Conservation (phyloP, 1,284 basidiomycete species). For the Chalciporus sp. region DNA sequence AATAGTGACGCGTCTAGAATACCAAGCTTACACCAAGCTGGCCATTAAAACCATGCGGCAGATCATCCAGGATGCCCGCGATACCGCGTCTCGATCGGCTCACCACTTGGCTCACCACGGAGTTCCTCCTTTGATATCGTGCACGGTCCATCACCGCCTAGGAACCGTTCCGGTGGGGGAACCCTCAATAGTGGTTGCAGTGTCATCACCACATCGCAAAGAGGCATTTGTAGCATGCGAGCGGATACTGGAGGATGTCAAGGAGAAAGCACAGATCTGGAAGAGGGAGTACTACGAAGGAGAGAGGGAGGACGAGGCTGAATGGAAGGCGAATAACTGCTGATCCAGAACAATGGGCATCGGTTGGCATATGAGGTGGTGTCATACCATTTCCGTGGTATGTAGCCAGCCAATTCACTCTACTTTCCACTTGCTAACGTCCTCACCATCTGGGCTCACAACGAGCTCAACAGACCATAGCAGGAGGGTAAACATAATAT, state of each 20-base stretch:
- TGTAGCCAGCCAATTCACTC: constrained; percentile 47
- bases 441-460: constrained; percentile 77
- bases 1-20: constrained; percentile 72
- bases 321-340: constrained; percentile 71
- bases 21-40: constrained; percentile 81
- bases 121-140: constrained; percentile 47
- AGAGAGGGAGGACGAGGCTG: constrained; percentile 57
- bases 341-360: constrained; percentile 15
- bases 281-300: constrained; percentile 85
- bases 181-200: constrained; percentile 82
- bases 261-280: constrained; percentile 84
- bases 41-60: constrained; percentile 78
- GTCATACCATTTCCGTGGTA: constrained; percentile 5
- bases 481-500: constrained; percentile 79
- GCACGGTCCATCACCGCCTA: constrained; percentile 77
- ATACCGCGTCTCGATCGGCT: constrained; percentile 44
- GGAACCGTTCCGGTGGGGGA: constrained; percentile 79
- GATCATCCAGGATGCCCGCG: constrained; percentile 56
- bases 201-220: constrained; percentile 83
- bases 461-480: constrained; percentile 81
- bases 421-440: constrained; percentile 74
- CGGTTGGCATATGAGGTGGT: constrained; percentile 7
- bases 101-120: constrained; percentile 39
- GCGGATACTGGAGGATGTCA: constrained; percentile 81
- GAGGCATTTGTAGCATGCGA: constrained; percentile 84